Conservation (phyloP, 73 alveolate species). For the Blepharisma japonicum region DNA sequence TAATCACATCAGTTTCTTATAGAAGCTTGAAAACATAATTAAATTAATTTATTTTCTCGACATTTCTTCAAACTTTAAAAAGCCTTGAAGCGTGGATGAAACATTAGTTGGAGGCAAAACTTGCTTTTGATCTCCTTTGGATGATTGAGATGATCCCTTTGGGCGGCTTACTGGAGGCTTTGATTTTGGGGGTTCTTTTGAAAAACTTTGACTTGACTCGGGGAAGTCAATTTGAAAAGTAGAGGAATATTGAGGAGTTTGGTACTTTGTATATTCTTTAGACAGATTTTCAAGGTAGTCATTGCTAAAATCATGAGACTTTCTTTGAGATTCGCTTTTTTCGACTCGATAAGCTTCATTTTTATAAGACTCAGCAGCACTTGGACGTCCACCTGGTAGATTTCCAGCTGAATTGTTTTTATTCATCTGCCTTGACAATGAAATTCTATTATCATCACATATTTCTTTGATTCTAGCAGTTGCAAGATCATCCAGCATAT, state of each 20-base stretch:
- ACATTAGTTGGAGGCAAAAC: background rate
- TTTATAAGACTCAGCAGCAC: no score
- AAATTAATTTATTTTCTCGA: background rate
- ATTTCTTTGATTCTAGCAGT: no score
- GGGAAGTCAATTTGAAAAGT: background rate
- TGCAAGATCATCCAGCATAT: no score
- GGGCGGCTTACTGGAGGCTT: background rate
- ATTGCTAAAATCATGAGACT: background rate
- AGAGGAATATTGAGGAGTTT: background rate
- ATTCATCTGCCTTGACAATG: no score
- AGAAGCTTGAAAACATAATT: no score
- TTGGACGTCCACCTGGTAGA: no score
- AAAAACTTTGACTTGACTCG: background rate
- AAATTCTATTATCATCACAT: no score
- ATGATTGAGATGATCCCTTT: background rate
- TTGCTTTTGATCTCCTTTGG: background rate
- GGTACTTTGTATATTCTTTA: background rate
- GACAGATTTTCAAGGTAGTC: background rate
- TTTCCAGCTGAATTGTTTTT: no score
- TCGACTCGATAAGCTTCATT: no score
- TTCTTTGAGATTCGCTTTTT: no score
- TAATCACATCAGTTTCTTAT: no score
- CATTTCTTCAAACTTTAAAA: conserved; percentile 23
- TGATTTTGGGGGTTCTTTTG: background rate
- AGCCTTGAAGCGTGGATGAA: background rate